phyloP scores from a whole-genome alignment of 2,329 filamentous ascomycete genomes.

The Fusarium transvaalense region DNA sequence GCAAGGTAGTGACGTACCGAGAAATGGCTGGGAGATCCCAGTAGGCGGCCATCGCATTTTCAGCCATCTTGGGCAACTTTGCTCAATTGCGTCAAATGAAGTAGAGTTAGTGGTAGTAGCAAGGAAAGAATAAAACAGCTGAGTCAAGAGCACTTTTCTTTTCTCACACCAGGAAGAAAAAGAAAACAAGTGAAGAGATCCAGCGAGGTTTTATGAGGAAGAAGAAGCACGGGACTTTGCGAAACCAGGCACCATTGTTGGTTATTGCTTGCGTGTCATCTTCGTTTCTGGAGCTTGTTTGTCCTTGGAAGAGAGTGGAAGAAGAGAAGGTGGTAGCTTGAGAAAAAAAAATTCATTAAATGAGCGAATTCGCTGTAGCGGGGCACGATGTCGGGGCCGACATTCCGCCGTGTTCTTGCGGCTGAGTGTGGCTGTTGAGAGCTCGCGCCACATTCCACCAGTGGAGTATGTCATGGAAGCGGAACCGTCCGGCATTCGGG shows the following conservation, averaged over 20 bases:
- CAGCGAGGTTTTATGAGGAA: conserved; percentile 37
- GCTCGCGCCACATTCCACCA: conserved; percentile 25
- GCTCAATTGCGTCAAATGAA: conserved; percentile 43
- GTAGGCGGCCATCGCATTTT: conserved; percentile 52
- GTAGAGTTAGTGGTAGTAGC: conserved; percentile 15
- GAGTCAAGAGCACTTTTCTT: conserved; percentile 18
- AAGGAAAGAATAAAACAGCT: conserved; percentile 33
- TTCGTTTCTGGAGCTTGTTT: conserved; percentile 45
- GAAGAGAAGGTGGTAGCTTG: conserved; percentile 19
- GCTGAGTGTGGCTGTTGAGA: conserved; percentile 24
- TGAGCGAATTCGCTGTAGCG: conserved; percentile 43
- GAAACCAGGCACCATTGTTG: conserved; percentile 49
- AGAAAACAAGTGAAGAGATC: conserved; percentile 13
- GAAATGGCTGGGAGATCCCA: conserved; percentile 58
- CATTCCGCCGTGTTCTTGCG: conserved; percentile 20
- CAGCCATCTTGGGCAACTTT: conserved; percentile 53
- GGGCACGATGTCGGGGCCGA: conserved; percentile 36
- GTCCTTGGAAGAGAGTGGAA: conserved; percentile 42
- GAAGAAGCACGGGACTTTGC: conserved; percentile 39
- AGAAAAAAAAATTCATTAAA: conserved; percentile 46
- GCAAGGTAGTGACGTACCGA: conserved; percentile 52
- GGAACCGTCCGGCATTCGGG: conserved; percentile 27
- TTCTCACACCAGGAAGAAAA: conserved; percentile 7
- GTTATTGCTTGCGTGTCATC: conserved; percentile 54
- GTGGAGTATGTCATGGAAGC: conserved; percentile 37